Conservation (phyloP, 1,284 basidiomycete species). For the Apiotrichum laibachii region DNA sequence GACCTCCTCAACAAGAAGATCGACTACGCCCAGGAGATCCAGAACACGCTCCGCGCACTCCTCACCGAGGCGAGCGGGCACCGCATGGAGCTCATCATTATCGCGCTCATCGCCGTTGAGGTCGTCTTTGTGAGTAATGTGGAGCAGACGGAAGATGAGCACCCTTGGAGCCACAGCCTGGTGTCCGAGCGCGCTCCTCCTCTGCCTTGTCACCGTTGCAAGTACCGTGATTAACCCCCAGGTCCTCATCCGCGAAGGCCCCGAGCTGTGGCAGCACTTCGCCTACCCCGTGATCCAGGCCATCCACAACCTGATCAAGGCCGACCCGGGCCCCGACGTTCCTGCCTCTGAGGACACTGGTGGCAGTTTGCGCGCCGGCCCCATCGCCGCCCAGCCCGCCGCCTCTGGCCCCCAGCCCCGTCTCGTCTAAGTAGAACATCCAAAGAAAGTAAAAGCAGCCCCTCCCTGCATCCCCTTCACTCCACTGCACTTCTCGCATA, state of each 20-base stretch:
- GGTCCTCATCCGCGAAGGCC: constrained; percentile 26
- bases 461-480: too few relatives aligned
- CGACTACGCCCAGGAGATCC: constrained; percentile 82
- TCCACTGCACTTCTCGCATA: too few relatives aligned
- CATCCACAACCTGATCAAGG: constrained; percentile 8
- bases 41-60: constrained; percentile 62
- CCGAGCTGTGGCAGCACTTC: constrained; percentile 24
- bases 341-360: too few relatives aligned
- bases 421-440: too few relatives aligned
- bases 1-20: constrained; percentile 84
- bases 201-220: background rate
- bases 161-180: too few relatives aligned
- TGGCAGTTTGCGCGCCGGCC: too few relatives aligned
- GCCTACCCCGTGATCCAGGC: constrained; percentile 14
- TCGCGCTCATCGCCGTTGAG: constrained; percentile 83
- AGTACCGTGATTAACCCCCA: constrained; percentile 2
- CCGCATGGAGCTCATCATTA: constrained; percentile 88
- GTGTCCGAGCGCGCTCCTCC: background rate
- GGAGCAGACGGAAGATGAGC: background rate
- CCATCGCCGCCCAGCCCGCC: too few relatives aligned
- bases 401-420: too few relatives aligned
- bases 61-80: constrained; percentile 81
- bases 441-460: too few relatives aligned
- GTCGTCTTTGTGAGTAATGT: constrained; percentile 69
- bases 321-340: too few relatives aligned